Percentiles rank a stretch among this genome's conserved stretches.
Evolutionary conservation across 306 rosid genomes (phyloP).

Genomic region (Rosa rugosa): DNA sequence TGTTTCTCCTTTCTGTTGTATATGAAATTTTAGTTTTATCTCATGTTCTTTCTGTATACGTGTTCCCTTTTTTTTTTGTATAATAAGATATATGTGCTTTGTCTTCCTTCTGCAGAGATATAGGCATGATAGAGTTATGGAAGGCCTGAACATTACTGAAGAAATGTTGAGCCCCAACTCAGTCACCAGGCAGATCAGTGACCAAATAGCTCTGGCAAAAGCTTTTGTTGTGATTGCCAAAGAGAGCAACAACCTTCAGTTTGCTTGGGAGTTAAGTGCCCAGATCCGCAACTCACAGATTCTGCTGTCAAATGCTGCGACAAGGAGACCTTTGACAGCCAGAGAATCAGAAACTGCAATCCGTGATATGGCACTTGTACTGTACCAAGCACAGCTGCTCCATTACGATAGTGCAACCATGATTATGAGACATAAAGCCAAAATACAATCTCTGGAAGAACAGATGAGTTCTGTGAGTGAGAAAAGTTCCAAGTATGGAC

Average conservation of each 20-base stretch:
- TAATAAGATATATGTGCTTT: constrained; percentile 11
- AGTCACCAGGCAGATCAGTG: constrained; percentile 70
- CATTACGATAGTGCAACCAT: constrained; percentile 88
- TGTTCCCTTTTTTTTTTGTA: neutral
- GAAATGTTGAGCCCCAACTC: constrained; percentile 78
- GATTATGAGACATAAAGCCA: constrained; percentile 90
- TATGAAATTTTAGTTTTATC: neutral
- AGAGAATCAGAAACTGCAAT: constrained; percentile 68
- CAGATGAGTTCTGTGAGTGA: constrained; percentile 72
- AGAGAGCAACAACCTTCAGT: constrained; percentile 82
- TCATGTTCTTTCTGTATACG: neutral
- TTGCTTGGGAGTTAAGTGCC: constrained; percentile 95
- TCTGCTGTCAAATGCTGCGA: constrained; percentile 81
- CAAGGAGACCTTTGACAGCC: constrained; percentile 66
- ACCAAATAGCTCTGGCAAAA: constrained; percentile 85
- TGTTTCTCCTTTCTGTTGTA: neutral
- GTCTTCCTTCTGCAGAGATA: constrained; percentile 51
- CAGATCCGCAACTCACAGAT: constrained; percentile 83
- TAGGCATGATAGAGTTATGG: constrained; percentile 65
- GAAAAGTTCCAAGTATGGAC: constrained; percentile 87
- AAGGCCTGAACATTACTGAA: constrained; percentile 80
- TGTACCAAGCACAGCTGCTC: constrained; percentile 83
- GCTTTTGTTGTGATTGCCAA: constrained; percentile 87
- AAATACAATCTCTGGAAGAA: constrained; percentile 77
- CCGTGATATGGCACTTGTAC: constrained; percentile 69